Evolutionary conservation across 2,329 filamentous ascomycete species (phyloP).

Genomic region (Aspergillus spinulosporus): DNA sequence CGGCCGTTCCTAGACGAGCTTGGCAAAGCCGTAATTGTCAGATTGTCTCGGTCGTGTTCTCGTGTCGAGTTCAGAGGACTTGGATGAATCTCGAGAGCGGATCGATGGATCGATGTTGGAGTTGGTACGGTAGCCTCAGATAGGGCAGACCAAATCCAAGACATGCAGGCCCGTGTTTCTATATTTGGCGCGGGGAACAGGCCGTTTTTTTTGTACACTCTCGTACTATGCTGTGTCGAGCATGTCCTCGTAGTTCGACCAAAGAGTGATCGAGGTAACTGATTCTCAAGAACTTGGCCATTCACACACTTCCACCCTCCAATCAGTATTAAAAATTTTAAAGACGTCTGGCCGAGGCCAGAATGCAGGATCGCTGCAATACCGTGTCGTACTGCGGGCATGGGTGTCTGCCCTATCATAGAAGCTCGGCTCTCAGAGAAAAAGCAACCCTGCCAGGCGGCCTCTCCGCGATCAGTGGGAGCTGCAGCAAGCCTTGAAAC

Average conservation of each 20-base stretch:
- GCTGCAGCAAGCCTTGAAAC: background rate
- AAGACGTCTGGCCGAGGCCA: background rate
- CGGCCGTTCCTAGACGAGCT: background rate
- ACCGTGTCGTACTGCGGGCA: background rate
- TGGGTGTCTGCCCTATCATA: background rate
- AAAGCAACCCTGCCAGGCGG: background rate
- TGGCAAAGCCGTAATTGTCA: constrained; percentile 9
- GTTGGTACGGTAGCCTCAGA: background rate
- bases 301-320: background rate
- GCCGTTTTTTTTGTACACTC: background rate
- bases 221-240: background rate
- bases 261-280: background rate
- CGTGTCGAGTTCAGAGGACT: background rate
- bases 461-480: constrained; percentile 1
- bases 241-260: background rate
- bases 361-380: background rate
- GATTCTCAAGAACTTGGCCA: no score
- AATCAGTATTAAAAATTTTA: background rate
- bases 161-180: constrained; percentile 25
- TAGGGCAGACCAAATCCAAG: constrained; percentile 12
- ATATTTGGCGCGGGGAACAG: constrained; percentile 20
- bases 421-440: background rate
- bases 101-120: no score
- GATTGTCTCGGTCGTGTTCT: background rate
- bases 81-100: no score